Evolutionary conservation across 164 flowering plant genomes (phyloP), one percentile per base, ranked within the genome.

Genomic region (Stephania cephalantha): DNA sequence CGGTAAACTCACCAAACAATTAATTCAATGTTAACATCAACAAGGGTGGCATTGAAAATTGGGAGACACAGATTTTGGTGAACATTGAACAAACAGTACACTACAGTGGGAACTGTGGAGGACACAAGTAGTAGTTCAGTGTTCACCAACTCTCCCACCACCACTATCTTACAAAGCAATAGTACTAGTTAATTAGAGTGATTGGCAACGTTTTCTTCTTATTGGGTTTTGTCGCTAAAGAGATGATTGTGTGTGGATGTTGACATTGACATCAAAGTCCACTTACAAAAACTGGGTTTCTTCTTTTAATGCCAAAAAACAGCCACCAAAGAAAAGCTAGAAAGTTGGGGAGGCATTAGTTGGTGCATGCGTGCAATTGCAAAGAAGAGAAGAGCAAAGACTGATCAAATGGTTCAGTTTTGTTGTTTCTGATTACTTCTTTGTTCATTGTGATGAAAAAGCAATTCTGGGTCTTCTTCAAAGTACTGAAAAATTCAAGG

Each of bases 261-360:
- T 55, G 68, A 75, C 30, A 63, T 77, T 80, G 77, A 71, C 75
- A 67, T 70, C 58, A 29, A 68, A 68, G 72, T 73, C 67, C 80
- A 76, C 75, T 20, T 44, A 29, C 69, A 29, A 44, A 71, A 71
- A 50, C 58, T 76, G 22, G 29, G 29, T 71, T 46, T 11, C 87
- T 82, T 82, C 90, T 84, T 88, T 89, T 85, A 77, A 88, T 85
- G 90, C 87, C 68, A 77, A 72, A 81, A 78, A 35, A 4, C n/a
- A 70, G 25, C 45, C 61, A 71, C 75, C 73, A 29, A 2, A 35
- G 63, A 79, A 80, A 87, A 83, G 83, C 75, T 71, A 45, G 64
- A 72, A 63, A 46, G 66, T 58, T 17, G 44, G 70, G 29, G 25
- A 25, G 25, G 25, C 25, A 25, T 25, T 25, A 0, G 25, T 25